Evolutionary conservation across 768 basidiomycete species (phyloP), one percentile per base, ranked within the genome.

Genomic region (Leucosporidium yakuticum): DNA sequence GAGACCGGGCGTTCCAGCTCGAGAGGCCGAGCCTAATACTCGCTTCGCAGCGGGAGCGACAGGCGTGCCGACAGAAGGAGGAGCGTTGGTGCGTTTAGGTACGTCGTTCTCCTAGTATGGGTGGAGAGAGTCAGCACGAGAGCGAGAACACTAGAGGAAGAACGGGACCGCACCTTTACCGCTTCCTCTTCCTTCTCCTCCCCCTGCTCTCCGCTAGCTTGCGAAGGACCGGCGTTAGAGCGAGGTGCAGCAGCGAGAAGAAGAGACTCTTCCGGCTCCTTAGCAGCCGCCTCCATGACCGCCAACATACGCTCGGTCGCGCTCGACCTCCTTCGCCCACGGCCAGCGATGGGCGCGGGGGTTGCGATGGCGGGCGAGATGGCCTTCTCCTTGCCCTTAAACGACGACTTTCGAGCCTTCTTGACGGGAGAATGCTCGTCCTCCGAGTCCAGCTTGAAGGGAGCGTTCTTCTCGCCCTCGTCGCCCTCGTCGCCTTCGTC

Each of bases 161-260:
- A 25, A 21, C 9, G 23, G 23, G 31, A 9, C 15, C 65, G 21
- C 54, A 56, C 65, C 65, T 61, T 61, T 0, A 19, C 56, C 4
- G 21, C 56, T 25, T 58, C 50, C 63, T 57, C 58, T n/a, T 64
- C 56, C 54, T 63, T 44, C 34, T 39, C 62, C 51, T 51, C 53
- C 31, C 25, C 62, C 21, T 17, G 25, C 34, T 44, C 39, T 44
- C 39, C 39, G n/a, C 17, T 44, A 15, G 11, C 39, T 8, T 44
- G 39, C 39, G 39, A 44, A 44, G 39, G 39, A 8, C 39, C 39
- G 39, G 39, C 39, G 11, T 44, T 44, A 15, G 11, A 3, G 39
- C 39, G 39, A 44, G 39, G 11, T 3, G 11, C 39, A 3, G 39
- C 11, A 44, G 39, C 39, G 14, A 44, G 14, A 7, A 44, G 39